These are phyloP conservation scores for Malassezia vespertilionis DNA, from an alignment of 1,284 basidiomycete genomes.

Conservation along the genomic window DNA sequence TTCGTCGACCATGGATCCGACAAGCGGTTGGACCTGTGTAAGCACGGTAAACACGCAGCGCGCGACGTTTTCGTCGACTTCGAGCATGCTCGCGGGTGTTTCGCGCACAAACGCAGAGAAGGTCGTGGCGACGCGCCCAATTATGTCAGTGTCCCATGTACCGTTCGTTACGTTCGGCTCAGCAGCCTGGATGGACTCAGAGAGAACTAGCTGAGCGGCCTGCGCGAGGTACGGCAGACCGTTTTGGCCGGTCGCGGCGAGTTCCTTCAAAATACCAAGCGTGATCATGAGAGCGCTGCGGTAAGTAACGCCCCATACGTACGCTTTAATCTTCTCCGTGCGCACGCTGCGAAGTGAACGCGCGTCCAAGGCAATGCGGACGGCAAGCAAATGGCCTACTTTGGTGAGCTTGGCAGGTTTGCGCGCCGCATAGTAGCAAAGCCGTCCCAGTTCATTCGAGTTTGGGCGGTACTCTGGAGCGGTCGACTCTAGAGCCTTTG, in stretches of 20 bases:
- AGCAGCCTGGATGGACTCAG: slow-evolving; percentile 57
- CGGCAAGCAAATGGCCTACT: slow-evolving; percentile 71
- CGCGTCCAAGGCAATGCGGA: slow-evolving; percentile 61
- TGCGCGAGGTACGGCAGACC: slow-evolving; percentile 73
- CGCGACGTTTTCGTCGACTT: slow-evolving; percentile 8
- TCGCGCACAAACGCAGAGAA: slow-evolving; percentile 50
- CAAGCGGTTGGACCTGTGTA: neutral
- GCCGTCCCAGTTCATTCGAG: slow-evolving; percentile 70
- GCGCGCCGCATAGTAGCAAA: slow-evolving; percentile 86
- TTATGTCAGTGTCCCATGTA: slow-evolving; percentile 64
- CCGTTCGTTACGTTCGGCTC: slow-evolving; percentile 36
- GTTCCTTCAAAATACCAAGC: slow-evolving; percentile 67
- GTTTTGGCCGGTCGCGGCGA: slow-evolving; percentile 78
- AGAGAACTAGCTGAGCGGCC: slow-evolving; percentile 64
- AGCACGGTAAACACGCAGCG: neutral
- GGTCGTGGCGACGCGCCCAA: slow-evolving; percentile 68
- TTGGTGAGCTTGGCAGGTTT: slow-evolving; percentile 79
- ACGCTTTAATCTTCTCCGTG: slow-evolving; percentile 67
- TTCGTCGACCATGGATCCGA: neutral
- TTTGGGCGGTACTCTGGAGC: slow-evolving; percentile 59
- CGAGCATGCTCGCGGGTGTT: slow-evolving; percentile 4
- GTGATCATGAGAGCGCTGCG: slow-evolving; percentile 71
- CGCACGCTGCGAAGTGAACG: slow-evolving; percentile 55
- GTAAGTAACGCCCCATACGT: slow-evolving; percentile 48
- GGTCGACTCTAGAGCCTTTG: slow-evolving; percentile 63